Evolutionary conservation across 305 asterid species (phyloP), one percentile per base, ranked within the genome.

Genomic region (Solanum hybrid): DNA sequence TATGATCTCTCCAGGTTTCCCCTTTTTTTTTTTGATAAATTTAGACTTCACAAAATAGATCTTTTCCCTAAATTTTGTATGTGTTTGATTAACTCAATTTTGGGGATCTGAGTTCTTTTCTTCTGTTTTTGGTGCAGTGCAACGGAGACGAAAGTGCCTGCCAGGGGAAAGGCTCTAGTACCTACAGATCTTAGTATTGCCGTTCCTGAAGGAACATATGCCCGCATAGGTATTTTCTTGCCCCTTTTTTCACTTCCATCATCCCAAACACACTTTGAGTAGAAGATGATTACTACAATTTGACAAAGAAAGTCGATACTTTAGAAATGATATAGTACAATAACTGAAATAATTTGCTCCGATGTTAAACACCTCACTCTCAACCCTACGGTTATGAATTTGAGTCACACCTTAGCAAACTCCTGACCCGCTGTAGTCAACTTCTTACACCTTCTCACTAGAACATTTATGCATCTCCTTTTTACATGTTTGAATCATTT

Each of bases 141-240:
- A 16, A 35, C 76, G 0, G 96, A 94, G 36, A 85, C 91, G 0
- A 95, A 90, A 56, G 96, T 96, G 11, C 95, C 97, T 0, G 95
- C 93, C 20, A 91, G 96, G 79, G 96, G 97, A 82, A 96, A 96
- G 90, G 94, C 96, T 7, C 60, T 96, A 92, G 32, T 96, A 13
- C 95, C 97, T 35, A 95, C 96, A 16, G 97, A 94, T 94, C 92
- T 96, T 29, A 94, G 94, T 92, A 91, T 96, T 22, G 97, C 97
- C 29, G 90, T 96, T n/a, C 94, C 96, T 1, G 90, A 91, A 71
- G 97, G 96, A 89, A 95, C 97, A 73, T 96, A 96, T 72, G 98
- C 96, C 38, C 95, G 98, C 2, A 86, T 96, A 8, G 96, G 97
- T 95, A 92, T 92, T 10, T 36, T 31, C 1, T 31, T 82, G 1